These are phyloP conservation scores for Penicillium longicatenatum DNA, from an alignment of 495 filamentous ascomycete genomes.

Conservation along the genomic window DNA sequence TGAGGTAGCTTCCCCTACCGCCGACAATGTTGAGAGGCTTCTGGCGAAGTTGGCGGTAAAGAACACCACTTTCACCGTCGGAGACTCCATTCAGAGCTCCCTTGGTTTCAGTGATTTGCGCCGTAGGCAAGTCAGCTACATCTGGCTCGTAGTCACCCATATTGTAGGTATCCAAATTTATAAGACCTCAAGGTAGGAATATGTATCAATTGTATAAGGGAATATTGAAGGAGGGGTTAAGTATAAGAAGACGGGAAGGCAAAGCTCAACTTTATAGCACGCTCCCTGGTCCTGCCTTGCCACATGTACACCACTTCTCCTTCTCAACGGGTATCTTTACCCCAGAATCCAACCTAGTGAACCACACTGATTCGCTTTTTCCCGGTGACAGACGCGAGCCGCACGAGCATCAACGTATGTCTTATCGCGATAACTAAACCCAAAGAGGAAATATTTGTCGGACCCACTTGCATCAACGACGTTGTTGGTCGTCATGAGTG, in stretches of 20 bases:
- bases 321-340: not conserved
- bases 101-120: constrained; percentile 1
- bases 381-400: constrained; percentile 2
- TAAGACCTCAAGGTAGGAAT: not conserved
- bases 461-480: constrained; percentile 20
- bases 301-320: not conserved
- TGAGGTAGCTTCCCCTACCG: constrained; percentile 25
- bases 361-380: constrained; percentile 1
- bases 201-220: not conserved
- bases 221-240: too few species aligned
- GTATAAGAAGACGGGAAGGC: not conserved
- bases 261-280: not conserved
- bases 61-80: constrained; percentile 23
- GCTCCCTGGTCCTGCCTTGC: too few species aligned
- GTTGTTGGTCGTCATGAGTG: not conserved
- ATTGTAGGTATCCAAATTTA: not conserved
- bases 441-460: constrained; percentile 35
- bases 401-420: not conserved
- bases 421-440: constrained; percentile 22
- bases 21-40: constrained; percentile 22
- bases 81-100: not conserved
- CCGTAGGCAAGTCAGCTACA: not conserved
- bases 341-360: not conserved
- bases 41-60: constrained; percentile 29
- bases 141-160: constrained; percentile 32